These are phyloP conservation scores for Steccherinum ochraceum DNA, from an alignment of 768 basidiomycete species.

Conservation along the genomic window DNA sequence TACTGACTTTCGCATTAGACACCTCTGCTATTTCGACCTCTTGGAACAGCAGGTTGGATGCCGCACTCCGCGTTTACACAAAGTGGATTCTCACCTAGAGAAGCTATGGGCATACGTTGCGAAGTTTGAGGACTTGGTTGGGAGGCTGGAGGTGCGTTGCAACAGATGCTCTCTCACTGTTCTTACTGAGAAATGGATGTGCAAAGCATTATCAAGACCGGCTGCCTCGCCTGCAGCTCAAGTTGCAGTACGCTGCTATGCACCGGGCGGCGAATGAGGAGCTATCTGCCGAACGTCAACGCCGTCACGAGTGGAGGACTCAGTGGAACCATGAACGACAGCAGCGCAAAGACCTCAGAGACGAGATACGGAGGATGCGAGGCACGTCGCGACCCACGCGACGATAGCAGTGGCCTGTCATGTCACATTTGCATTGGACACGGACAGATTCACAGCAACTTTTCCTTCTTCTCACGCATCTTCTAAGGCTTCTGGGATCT, in stretches of 20 bases:
- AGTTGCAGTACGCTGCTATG: neutral
- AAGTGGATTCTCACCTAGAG: neutral
- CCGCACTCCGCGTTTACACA: slow-evolving; percentile 2
- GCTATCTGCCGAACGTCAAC: neutral
- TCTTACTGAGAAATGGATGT: too few relatives aligned
- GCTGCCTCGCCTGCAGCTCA: neutral
- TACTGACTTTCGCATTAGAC: neutral
- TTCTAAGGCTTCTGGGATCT: neutral
- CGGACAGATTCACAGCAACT: too few relatives aligned
- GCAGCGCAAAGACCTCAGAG: neutral
- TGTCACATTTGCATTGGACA: neutral
- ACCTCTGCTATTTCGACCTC: neutral
- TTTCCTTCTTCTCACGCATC: too few relatives aligned
- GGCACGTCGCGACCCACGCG: neutral
- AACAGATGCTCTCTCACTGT: neutral
- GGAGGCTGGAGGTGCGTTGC: slow-evolving; percentile 2
- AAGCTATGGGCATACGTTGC: slow-evolving; percentile 3
- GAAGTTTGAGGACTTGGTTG: slow-evolving; percentile 7
- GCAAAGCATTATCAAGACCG: neutral
- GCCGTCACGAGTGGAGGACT: neutral
- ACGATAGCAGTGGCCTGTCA: neutral
- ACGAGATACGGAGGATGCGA: slow-evolving; percentile 1
- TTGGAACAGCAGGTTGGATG: neutral
- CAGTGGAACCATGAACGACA: neutral
- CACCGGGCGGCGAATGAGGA: neutral